Percentiles rank a stretch among this genome's conserved stretches.
phyloP scores from a whole-genome alignment of 306 rosid species.

The Betula pendula region DNA sequence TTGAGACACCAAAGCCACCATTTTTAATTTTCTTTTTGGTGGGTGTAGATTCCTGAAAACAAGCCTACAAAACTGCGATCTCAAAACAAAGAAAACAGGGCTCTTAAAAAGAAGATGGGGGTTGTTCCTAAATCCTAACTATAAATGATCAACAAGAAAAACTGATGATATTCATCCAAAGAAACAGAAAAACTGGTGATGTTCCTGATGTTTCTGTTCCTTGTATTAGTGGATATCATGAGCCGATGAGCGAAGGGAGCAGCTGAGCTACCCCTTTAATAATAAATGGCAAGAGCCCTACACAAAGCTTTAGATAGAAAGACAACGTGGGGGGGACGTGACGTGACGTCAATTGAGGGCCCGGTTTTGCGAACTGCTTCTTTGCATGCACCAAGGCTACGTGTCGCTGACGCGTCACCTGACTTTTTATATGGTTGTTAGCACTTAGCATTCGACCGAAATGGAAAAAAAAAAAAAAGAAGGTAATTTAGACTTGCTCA shows the following conservation, averaged over 20 bases:
- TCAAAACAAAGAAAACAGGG: too few species aligned
- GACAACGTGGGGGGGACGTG: neutral
- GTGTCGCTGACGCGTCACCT: conserved; percentile 37
- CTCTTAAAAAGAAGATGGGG: neutral
- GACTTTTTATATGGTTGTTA: conserved; percentile 26
- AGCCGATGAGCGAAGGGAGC: conserved; percentile 17
- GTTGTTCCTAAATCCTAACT: neutral
- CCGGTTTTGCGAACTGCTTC: neutral
- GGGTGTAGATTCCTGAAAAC: neutral
- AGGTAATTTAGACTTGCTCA: neutral
- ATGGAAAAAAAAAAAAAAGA: neutral
- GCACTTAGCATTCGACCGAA: conserved; percentile 14
- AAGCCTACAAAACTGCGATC: neutral
- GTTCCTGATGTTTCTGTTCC: neutral
- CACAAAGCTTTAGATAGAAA: conserved; percentile 19
- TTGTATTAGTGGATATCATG: conserved; percentile 33
- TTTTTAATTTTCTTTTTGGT: conserved; percentile 17
- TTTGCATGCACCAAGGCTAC: conserved; percentile 19
- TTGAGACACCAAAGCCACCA: conserved; percentile 68
- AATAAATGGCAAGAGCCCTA: neutral
- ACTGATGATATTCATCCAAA: neutral
- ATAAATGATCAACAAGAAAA: neutral
- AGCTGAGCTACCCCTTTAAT: conserved; percentile 34
- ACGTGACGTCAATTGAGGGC: conserved; percentile 11
- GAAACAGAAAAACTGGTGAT: neutral